Evolutionary conservation across 2,329 filamentous ascomycete species (phyloP).

Genomic region (Salinomyces thailandicus): DNA sequence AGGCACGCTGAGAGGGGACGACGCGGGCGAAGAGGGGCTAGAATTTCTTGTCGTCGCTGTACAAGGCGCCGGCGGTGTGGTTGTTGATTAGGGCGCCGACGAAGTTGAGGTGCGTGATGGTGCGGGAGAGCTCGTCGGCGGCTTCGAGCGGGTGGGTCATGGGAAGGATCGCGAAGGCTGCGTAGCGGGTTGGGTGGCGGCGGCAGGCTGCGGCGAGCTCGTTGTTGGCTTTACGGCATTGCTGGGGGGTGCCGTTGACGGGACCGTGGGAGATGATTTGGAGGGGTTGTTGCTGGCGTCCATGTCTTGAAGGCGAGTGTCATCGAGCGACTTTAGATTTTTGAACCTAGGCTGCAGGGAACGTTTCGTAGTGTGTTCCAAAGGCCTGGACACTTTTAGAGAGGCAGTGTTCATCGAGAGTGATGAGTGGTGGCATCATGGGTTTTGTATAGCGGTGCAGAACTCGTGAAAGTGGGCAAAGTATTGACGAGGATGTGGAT

Average conservation of each 20-base stretch:
- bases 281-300: slow-evolving; percentile 13
- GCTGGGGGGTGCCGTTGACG: slow-evolving; percentile 6
- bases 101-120: slow-evolving; percentile 14
- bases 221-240: slow-evolving; percentile 17
- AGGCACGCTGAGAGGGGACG: slow-evolving; percentile 36
- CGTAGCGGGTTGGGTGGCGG: slow-evolving; percentile 12
- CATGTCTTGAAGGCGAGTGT: slow-evolving; percentile 15
- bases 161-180: slow-evolving; percentile 18
- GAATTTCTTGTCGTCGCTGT: slow-evolving; percentile 15
- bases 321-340: slow-evolving; percentile 5
- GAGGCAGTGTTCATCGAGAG: slow-evolving; percentile 18
- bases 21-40: slow-evolving; percentile 17
- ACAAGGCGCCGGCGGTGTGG: slow-evolving; percentile 15
- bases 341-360: not conserved
- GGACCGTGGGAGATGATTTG: slow-evolving; percentile 19
- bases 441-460: no score
- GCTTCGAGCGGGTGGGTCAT: slow-evolving; percentile 18
- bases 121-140: slow-evolving; percentile 16
- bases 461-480: no score
- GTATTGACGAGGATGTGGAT: no score
- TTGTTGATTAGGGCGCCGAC: slow-evolving; percentile 22
- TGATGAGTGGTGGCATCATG: slow-evolving; percentile 13
- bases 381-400: slow-evolving; percentile 2
- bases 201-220: slow-evolving; percentile 12
- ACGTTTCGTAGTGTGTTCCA: not conserved